Conservation (phyloP, 83 land plant species). For the Picea mariana region DNA sequence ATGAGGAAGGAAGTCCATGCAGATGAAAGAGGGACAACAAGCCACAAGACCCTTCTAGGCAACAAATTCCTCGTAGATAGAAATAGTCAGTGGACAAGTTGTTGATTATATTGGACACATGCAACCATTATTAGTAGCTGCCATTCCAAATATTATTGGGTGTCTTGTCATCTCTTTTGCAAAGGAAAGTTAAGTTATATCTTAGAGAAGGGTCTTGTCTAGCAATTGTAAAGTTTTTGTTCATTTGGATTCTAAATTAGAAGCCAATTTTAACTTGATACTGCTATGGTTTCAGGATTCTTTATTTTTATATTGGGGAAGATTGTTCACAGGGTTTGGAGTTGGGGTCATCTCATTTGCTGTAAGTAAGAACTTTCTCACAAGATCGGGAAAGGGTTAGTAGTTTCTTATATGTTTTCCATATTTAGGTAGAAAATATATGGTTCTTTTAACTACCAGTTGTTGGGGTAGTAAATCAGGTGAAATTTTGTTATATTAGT, state of each 20-base stretch:
- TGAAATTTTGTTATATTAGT: conserved; percentile 3
- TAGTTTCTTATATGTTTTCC: background rate
- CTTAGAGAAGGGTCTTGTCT: background rate
- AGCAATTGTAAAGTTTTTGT: background rate
- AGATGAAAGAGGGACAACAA: too few relatives aligned
- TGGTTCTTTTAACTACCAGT: conserved; percentile 58
- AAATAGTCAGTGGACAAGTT: conserved; percentile 69
- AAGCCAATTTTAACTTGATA: too few relatives aligned
- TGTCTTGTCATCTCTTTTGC: conserved; percentile 75
- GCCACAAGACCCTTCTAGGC: too few relatives aligned
- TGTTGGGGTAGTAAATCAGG: conserved; percentile 92
- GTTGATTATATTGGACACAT: conserved; percentile 68
- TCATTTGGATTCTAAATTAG: background rate
- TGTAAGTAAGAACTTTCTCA: conserved; percentile 25
- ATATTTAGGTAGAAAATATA: background rate
- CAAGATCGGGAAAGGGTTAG: background rate
- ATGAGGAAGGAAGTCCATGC: too few relatives aligned
- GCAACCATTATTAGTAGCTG: conserved; percentile 65
- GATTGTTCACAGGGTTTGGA: conserved; percentile 75
- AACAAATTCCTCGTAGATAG: too few relatives aligned
- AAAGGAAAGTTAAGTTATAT: conserved; percentile 27
- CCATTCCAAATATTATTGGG: conserved; percentile 72
- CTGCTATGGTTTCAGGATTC: conserved; percentile 33
- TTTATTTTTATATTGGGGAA: conserved; percentile 65
- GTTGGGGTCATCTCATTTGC: conserved; percentile 23